Evolutionary conservation across 768 basidiomycete genomes (phyloP).

Genomic region (Coprinopsis cinerea): DNA sequence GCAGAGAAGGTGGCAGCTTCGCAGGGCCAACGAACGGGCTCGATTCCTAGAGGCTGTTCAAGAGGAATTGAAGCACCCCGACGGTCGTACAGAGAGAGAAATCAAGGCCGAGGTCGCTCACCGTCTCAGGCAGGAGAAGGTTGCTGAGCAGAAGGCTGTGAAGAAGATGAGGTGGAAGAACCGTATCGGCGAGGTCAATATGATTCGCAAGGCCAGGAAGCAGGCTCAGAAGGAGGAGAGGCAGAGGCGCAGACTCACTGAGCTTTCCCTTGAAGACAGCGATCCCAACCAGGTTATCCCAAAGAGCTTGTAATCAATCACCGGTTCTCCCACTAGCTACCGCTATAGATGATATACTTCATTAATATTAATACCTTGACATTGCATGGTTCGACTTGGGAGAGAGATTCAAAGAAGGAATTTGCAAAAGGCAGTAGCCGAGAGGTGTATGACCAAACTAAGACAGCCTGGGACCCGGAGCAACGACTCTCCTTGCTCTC

Average conservation of each 20-base stretch:
- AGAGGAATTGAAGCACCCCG: conserved; percentile 48
- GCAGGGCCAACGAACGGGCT: conserved; percentile 38
- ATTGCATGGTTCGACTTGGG: no score
- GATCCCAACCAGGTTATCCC: conserved; percentile 60
- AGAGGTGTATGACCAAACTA: background rate
- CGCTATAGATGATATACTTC: background rate
- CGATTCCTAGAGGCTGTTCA: conserved; percentile 49
- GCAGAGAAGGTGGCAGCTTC: conserved; percentile 66
- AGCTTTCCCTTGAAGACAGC: conserved; percentile 45
- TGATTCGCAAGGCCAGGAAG: conserved; percentile 51
- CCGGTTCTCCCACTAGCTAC: background rate
- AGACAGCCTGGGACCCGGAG: background rate
- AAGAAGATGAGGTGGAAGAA: conserved; percentile 55
- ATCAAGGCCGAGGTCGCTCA: conserved; percentile 70
- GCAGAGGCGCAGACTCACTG: conserved; percentile 49
- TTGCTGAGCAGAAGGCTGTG: conserved; percentile 52
- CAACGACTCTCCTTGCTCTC: background rate
- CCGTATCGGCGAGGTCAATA: conserved; percentile 40
- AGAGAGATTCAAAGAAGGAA: no score
- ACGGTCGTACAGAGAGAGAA: conserved; percentile 55
- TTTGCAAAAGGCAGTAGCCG: background rate
- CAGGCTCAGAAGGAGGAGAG: conserved; percentile 47
- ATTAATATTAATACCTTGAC: background rate
- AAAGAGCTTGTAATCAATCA: conserved; percentile 15
- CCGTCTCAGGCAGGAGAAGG: conserved; percentile 61